Base-by-base conservation (phyloP, 768 basidiomycete species). In the Suillus cothurnatus region DNA sequence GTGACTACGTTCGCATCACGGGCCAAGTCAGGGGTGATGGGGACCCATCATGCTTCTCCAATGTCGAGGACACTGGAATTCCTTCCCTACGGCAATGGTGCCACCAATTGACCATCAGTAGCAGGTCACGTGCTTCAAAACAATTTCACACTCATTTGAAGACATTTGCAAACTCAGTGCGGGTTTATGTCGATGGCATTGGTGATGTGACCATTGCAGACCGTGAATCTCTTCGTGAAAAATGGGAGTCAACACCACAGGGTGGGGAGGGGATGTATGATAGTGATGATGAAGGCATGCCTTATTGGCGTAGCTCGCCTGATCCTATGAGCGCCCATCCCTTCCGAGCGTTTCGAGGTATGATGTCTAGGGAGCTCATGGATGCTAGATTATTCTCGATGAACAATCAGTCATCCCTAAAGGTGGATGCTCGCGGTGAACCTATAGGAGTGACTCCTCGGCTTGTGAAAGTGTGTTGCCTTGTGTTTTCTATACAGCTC, bases 1-100 rank as follows among this genome's bases (percentile, higher is more conserved):
- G 87, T 21, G 87, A 89, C 71, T 88, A 89, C 67, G 80, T 87
- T 21, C 78, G 87, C 49, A 71, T 88, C 28, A 86, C 81, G 50
- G 86, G 82, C 17, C 86, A 88, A 76, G 82, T 86, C 32, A 83
- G 83, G 69, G 87, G 87, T 32, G 87, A 89, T 63, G 87, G 87
- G 17, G 82, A 82, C 28, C 81, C 86, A 1, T 73, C 82, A 0
- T 87, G 86, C 69, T 88, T 87, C 74, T 78, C 81, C 49, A 80
- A 82, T 63, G 69, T 79, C n/a, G 71, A 80, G 12, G 82, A 88
- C 66, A 87, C 85, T 7, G 84, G 84, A 4, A 82, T 88, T 49
- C 87, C 87, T 6, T 83, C 76, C 9, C 75, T 89, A 2, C 87
- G 86, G 69, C 64, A 78, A 59, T 88, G 86, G 87, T 88, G 86